Evolutionary conservation across 2,329 filamentous ascomycete genomes (phyloP).

Genomic region (Cladosporium phlei): DNA sequence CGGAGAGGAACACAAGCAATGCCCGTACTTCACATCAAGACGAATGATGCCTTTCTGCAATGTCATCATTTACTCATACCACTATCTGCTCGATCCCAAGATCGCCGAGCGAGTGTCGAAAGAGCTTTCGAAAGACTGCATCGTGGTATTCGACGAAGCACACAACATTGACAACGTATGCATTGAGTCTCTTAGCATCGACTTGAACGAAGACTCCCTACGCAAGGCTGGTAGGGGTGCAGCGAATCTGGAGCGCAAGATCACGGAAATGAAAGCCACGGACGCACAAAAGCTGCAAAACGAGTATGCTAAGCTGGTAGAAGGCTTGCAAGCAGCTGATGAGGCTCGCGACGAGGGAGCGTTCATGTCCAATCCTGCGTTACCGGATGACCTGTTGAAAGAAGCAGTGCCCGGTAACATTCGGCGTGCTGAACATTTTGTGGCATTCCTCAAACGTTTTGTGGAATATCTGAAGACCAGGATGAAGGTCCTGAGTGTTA

Average conservation of each 20-base stretch:
- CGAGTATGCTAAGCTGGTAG: conserved; percentile 92
- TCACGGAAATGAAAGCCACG: conserved; percentile 90
- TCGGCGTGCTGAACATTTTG: conserved; percentile 88
- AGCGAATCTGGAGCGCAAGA: conserved; percentile 83
- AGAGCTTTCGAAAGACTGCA: conserved; percentile 95
- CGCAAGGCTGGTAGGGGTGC: conserved; percentile 87
- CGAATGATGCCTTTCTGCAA: conserved; percentile 99
- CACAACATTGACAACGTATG: conserved; percentile 99
- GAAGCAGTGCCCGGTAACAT: conserved; percentile 98
- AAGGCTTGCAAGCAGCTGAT: conserved; percentile 81
- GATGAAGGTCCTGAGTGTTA: conserved; percentile 97
- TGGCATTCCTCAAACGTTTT: conserved; percentile 90
- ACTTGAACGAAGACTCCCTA: conserved; percentile 91
- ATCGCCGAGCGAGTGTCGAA: conserved; percentile 93
- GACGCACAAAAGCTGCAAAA: conserved; percentile 91
- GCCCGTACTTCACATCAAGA: conserved; percentile 91
- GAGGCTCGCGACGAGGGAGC: conserved; percentile 88
- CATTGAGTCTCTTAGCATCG: conserved; percentile 94
- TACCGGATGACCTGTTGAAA: conserved; percentile 89
- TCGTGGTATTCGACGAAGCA: conserved; percentile 96
- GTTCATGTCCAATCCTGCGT: conserved; percentile 93
- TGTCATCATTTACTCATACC: conserved; percentile 98
- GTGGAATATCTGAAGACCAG: conserved; percentile 93
- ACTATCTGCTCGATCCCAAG: conserved; percentile 95
- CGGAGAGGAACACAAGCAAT: conserved; percentile 93